Base-by-base conservation (phyloP, 2,329 filamentous ascomycete genomes). In the Coniosporium tulheliwenetii region DNA sequence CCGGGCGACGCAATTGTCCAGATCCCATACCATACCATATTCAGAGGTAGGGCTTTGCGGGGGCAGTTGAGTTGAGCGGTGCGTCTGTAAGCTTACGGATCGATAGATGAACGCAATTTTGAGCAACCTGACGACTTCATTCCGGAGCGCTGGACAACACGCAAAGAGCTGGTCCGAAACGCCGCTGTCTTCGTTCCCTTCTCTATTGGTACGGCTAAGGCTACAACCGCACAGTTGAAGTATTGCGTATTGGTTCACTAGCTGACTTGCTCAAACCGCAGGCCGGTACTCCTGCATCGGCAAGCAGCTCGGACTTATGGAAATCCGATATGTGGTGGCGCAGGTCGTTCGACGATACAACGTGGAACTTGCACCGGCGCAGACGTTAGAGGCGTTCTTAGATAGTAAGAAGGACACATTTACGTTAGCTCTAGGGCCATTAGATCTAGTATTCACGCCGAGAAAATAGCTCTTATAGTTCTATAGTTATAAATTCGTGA, bases 281-380 rank as follows among this genome's bases (percentile, higher is more conserved):
- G 55, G 55, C 5, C 46, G 52, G 2, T 55, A 52, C 34, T 51
- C 49, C 33, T 64, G 61, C 45, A 59, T 63, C 39, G 61, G 61
- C 34, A 55, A 56, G 35, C 51, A 48, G 3, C 48, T 64, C 12
- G 61, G 60, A 2, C 46, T 59, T 44, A 50, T 58, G 44, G 59
- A 62, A 42, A 38, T 64, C 10, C 52, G 60, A 3, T 51, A 50
- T 8, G 48, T 60, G 3, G 47, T 61, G 5, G 52, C 59, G 5
- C 48, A 50, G 29, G 39, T 65, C 16, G 41, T 64, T 8, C 48
- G 49, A 14, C 49, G 48, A 5, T 65, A 54, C 39, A 57, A 65
- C 43, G 39, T 64, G 19, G 45, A 48, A 10, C 51, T 65, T 26
- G 61, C 59, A 3, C 52, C 52, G 2, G 55, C 54, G 4, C 58